These are phyloP conservation scores for Penicillium goetzii DNA, from an alignment of 495 filamentous ascomycete species.

Conservation along the genomic window DNA sequence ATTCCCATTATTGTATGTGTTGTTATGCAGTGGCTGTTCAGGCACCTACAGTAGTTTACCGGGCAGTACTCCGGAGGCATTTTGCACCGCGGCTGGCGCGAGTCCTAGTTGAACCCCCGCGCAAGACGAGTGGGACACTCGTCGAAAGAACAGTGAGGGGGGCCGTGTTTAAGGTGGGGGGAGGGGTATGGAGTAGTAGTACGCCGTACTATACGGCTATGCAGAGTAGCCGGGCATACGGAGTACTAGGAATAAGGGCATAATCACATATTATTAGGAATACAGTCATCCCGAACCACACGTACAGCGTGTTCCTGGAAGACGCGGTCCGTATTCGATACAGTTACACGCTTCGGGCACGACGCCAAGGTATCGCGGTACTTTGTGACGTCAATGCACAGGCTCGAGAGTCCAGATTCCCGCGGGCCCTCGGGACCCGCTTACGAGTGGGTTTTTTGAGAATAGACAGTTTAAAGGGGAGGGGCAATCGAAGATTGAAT, in stretches of 20 bases:
- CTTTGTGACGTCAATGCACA: conserved; percentile 20
- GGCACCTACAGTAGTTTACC: not conserved
- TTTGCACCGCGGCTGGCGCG: conserved; percentile 3
- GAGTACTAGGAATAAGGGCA: not conserved
- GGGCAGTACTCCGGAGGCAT: not conserved
- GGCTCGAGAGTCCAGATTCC: conserved; percentile 13
- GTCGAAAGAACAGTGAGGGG: not conserved
- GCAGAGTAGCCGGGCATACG: not conserved
- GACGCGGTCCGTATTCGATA: not conserved
- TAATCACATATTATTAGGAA: not conserved
- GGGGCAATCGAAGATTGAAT: not conserved
- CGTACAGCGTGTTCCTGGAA: not conserved
- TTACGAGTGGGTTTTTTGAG: not conserved
- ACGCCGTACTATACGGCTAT: not conserved
- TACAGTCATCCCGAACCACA: not conserved
- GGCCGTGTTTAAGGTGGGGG: not conserved
- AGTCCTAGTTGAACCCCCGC: not conserved
- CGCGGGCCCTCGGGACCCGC: conserved; percentile 1
- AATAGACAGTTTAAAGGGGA: not conserved
- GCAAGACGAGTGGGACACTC: not conserved
- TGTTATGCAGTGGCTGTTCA: not conserved
- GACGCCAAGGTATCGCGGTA: conserved; percentile 1
- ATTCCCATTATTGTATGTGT: not conserved
- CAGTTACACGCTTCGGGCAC: conserved; percentile 1
- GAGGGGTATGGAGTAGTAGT: not conserved